A percentile compares a stretch with the other conserved stretches of the same genome.
phyloP scores from a whole-genome alignment of 2,329 filamentous ascomycete genomes.

The Talaromyces verruculosus region DNA sequence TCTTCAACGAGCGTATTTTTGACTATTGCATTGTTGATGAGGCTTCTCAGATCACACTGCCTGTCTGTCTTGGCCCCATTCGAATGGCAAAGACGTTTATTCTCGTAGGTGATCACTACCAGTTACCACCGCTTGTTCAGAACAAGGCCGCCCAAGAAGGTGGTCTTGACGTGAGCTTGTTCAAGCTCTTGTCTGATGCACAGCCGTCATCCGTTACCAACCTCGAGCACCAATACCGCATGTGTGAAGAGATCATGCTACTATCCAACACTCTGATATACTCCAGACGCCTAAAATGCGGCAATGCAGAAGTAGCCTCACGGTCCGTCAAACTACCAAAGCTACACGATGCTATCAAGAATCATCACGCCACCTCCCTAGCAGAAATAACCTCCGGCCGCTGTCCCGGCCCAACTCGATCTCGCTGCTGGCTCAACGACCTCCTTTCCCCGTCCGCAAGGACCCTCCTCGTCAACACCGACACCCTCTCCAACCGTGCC shows the following conservation, averaged over 20 bases:
- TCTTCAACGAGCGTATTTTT: slow-evolving; percentile 86
- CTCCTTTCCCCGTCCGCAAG: slow-evolving; percentile 69
- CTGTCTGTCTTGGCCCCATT: slow-evolving; percentile 90
- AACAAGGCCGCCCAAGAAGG: slow-evolving; percentile 84
- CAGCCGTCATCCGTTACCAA: slow-evolving; percentile 87
- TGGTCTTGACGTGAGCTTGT: slow-evolving; percentile 87
- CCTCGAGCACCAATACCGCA: slow-evolving; percentile 93
- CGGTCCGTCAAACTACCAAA: slow-evolving; percentile 68
- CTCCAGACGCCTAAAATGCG: slow-evolving; percentile 84
- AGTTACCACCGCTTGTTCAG: slow-evolving; percentile 89
- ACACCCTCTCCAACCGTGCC: slow-evolving; percentile 63
- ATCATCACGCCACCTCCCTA: slow-evolving; percentile 52
- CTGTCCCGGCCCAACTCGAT: slow-evolving; percentile 55
- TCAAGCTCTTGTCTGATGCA: slow-evolving; percentile 86
- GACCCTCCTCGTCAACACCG: slow-evolving; percentile 87
- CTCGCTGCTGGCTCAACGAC: slow-evolving; percentile 72
- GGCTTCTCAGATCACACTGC: slow-evolving; percentile 93
- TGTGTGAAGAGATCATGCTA: slow-evolving; percentile 96
- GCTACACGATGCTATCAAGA: slow-evolving; percentile 59
- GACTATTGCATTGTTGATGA: slow-evolving; percentile 99
- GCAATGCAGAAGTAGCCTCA: slow-evolving; percentile 70
- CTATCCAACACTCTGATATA: slow-evolving; percentile 94
- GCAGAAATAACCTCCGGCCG: slow-evolving; percentile 35
- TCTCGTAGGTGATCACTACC: slow-evolving; percentile 93
- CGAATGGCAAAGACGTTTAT: slow-evolving; percentile 91